Evolutionary conservation across 345 rosid species (phyloP).

Genomic region (Trapa incisa): DNA sequence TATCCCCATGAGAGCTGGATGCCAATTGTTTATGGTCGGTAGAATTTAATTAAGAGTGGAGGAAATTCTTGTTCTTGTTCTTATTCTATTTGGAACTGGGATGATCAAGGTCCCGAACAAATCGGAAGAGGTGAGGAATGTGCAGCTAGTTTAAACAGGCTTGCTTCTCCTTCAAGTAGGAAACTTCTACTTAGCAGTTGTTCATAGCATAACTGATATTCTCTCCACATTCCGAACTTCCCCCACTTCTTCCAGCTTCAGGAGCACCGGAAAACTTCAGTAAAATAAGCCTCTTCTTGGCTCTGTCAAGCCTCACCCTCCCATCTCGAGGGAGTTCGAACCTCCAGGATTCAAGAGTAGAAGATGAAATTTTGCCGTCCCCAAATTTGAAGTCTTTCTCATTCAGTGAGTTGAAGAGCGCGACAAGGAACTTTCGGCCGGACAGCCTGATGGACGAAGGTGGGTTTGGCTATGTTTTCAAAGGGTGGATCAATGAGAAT

Average conservation of each 20-base stretch:
- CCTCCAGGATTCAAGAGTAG: constrained; percentile 66
- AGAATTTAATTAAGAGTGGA: not conserved
- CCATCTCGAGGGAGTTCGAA: constrained; percentile 45
- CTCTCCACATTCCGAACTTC: not conserved
- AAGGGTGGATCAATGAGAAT: constrained; percentile 83
- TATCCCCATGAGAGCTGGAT: too few relatives aligned
- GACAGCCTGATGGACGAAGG: constrained; percentile 92
- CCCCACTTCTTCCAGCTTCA: constrained; percentile 15
- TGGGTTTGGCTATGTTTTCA: constrained; percentile 84
- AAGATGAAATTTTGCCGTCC: constrained; percentile 73
- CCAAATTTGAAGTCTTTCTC: constrained; percentile 71
- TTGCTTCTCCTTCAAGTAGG: too few relatives aligned
- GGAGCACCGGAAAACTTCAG: constrained; percentile 31
- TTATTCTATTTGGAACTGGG: not conserved
- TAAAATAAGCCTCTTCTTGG: constrained; percentile 31
- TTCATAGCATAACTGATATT: not conserved
- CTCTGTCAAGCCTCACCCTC: constrained; percentile 45
- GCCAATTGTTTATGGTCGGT: not conserved
- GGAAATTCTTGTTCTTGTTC: not conserved
- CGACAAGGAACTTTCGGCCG: constrained; percentile 82
- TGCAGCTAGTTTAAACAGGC: too few relatives aligned
- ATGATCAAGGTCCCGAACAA: not conserved
- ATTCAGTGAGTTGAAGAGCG: constrained; percentile 66
- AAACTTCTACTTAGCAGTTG: too few relatives aligned
- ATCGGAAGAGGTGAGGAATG: not conserved